phyloP scores from a whole-genome alignment of 306 rosid species.

The Dalbergia oliveri region DNA sequence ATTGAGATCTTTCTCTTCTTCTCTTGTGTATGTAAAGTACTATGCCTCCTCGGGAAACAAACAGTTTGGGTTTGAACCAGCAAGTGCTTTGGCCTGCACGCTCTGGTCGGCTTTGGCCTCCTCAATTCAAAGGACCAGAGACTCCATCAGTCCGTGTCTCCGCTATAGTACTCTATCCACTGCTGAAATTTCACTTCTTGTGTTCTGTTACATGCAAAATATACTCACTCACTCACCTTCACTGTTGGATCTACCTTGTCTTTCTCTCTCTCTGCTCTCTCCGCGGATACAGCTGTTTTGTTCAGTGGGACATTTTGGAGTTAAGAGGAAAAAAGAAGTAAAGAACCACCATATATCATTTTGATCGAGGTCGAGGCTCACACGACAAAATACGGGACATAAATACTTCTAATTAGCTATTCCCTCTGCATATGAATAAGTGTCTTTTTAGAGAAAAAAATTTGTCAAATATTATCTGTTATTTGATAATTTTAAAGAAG shows the following conservation, averaged over 20 bases:
- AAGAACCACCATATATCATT: neutral
- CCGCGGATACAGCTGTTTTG: neutral
- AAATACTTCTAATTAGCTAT: slow-evolving; percentile 11
- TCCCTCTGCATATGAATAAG: too few relatives aligned
- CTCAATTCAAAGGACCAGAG: slow-evolving; percentile 35
- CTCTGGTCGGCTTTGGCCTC: slow-evolving; percentile 69
- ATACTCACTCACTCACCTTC: neutral
- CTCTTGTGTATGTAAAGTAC: neutral
- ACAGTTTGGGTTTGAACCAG: slow-evolving; percentile 59
- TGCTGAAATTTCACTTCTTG: too few relatives aligned
- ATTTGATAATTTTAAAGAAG: too few relatives aligned
- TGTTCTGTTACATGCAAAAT: slow-evolving; percentile 17
- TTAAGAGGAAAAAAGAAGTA: slow-evolving; percentile 10
- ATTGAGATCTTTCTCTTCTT: neutral
- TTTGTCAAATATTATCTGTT: too few relatives aligned
- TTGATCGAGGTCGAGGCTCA: neutral
- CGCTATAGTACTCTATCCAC: neutral
- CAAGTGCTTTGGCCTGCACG: slow-evolving; percentile 81
- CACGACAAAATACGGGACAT: slow-evolving; percentile 34
- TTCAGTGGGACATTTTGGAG: slow-evolving; percentile 35
- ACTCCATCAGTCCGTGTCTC: slow-evolving; percentile 44
- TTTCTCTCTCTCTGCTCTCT: neutral
- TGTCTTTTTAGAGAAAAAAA: too few relatives aligned
- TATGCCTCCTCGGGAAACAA: slow-evolving; percentile 61
- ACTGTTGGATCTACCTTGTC: slow-evolving; percentile 5